Conservation (phyloP, 1,284 basidiomycete species). For the Tausonia pullulans region DNA sequence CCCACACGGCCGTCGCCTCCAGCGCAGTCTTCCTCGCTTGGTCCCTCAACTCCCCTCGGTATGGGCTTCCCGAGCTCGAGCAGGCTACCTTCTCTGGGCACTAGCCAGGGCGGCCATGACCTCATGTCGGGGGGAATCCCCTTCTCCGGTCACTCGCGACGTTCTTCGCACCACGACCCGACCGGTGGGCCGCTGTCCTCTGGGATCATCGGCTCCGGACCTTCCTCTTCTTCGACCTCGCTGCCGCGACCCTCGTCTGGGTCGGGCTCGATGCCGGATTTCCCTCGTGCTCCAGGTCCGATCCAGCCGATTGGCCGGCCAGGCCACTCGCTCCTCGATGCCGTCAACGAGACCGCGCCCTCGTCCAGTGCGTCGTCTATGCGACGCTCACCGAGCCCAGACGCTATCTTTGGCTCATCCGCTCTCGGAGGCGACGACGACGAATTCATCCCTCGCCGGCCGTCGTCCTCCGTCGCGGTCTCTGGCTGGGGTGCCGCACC, state of each 20-base stretch:
- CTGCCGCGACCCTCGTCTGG: conserved; percentile 1
- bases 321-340: conserved; percentile 15
- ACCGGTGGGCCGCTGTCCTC: not conserved
- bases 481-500: conserved; percentile 4
- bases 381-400: conserved; percentile 3
- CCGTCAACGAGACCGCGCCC: conserved; percentile 4
- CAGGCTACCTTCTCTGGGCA: not conserved
- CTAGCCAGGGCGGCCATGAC: not conserved
- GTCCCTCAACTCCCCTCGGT: conserved; percentile 1
- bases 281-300: conserved; percentile 10
- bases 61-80: conserved; percentile 8
- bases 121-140: not conserved
- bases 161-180: conserved; percentile 9
- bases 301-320: conserved; percentile 10
- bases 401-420: conserved; percentile 13
- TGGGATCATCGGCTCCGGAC: conserved; percentile 3
- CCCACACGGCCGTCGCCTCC: conserved; percentile 6
- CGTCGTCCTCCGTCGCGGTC: conserved; percentile 3
- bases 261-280: not conserved
- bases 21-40: not conserved
- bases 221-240: not conserved
- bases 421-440: conserved; percentile 13
- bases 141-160: not conserved
- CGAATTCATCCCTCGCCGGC: conserved; percentile 16
- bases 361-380: not conserved